Base-by-base conservation (phyloP, 495 filamentous ascomycete genomes). In the Delitschia confertaspora region DNA sequence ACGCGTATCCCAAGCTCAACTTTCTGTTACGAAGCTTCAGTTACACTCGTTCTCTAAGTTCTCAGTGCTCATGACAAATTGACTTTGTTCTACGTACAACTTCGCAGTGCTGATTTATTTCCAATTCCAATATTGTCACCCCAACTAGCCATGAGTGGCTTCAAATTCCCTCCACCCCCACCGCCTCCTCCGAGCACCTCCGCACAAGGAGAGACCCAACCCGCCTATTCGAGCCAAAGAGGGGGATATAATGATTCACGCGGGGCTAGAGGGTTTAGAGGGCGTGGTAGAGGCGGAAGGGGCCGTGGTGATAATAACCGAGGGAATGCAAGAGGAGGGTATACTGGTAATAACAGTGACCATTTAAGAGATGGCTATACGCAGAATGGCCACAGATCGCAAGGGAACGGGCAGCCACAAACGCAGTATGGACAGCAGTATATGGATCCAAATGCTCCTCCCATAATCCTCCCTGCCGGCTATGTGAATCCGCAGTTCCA, bases 131-230 rank as follows among this genome's bases (percentile, higher is more conserved):
- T n/a, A n/a, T n/a, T n/a, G n/a, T n/a, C n/a, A n/a, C n/a, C n/a
- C n/a, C n/a, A n/a, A 26, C 23, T 4, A 9, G n/a, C 26, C 7
- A 54, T 45, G 35, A 43, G 33, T 14, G 11, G 35, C 8, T 66
- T 66, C 48, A 51, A 56, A 22, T 66, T 66, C 37, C 63, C 63
- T 21, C 63, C 63, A 19, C 63, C 63, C 9, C 63, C 63, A 24
- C 62, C 63, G 24, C 63, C 63, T 16, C 63, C 63, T 13, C 60
- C 63, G 32, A 60, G 54, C 31, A 49, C 51, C 11, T 2, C 55
- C 33, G 29, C 47, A n/a, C 9, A 24, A 52, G 34, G 45, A 59
- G 30, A 21, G 42, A 21, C 25, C 27, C 24, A 40, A 47, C 13
- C 27, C 24, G n/a, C n/a, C 22, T 30, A 29, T 20, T 26, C 48